These are phyloP conservation scores for Fomitopsis pulvina DNA, from an alignment of 768 basidiomycete species.

Conservation along the genomic window DNA sequence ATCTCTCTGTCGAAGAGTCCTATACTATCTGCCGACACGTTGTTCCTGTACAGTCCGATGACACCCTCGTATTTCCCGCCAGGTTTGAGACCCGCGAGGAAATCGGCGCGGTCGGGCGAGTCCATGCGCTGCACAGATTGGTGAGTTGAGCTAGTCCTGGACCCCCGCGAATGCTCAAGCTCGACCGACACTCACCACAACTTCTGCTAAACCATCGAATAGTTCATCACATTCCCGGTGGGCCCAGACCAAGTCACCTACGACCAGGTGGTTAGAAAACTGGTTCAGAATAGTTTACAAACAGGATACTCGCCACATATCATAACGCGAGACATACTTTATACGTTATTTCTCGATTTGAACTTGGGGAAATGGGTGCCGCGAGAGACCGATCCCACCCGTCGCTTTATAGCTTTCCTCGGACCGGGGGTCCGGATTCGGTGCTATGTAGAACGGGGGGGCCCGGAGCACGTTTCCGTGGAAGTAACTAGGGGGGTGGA, in stretches of 20 bases:
- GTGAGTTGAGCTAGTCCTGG: background rate
- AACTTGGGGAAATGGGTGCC: too few relatives aligned
- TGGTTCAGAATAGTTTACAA: too few relatives aligned
- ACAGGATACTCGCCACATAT: conserved; percentile 12
- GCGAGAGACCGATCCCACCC: too few relatives aligned
- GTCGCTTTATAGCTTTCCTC: too few relatives aligned
- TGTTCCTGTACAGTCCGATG: conserved; percentile 77
- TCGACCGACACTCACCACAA: conserved; percentile 51
- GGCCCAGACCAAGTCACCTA: conserved; percentile 72
- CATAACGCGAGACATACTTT: conserved; percentile 14
- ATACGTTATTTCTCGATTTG: background rate
- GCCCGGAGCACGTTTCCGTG: too few relatives aligned
- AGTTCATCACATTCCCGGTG: conserved; percentile 63
- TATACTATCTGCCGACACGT: conserved; percentile 54
- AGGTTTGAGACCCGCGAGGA: conserved; percentile 54
- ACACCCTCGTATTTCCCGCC: conserved; percentile 73
- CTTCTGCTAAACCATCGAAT: conserved; percentile 61
- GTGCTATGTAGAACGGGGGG: too few relatives aligned
- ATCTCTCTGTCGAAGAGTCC: conserved; percentile 80
- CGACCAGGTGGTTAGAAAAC: background rate
- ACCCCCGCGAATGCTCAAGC: background rate
- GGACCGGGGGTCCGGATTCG: too few relatives aligned
- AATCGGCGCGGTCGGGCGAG: conserved; percentile 45
- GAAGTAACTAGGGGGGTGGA: too few relatives aligned
- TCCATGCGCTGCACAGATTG: conserved; percentile 10